Conservation (phyloP, 345 rosid species). For the Microthlaspi erraticum region DNA sequence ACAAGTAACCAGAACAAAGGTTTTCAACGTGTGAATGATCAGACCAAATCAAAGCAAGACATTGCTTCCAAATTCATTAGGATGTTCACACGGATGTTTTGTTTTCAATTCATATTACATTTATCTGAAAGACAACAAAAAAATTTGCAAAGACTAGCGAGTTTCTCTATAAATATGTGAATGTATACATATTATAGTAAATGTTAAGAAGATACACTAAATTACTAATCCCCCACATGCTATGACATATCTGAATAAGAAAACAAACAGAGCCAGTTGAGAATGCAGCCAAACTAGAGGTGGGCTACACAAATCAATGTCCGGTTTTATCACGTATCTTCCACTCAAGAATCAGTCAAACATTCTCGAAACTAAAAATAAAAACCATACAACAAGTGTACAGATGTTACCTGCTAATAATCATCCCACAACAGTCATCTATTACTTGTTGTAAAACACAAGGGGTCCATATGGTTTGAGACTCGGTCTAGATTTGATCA, state of each 20-base stretch:
- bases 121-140: constrained; percentile 9
- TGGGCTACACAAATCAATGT: constrained; percentile 48
- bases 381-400: constrained; percentile 3
- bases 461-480: constrained; percentile 40
- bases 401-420: not conserved
- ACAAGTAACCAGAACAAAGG: not conserved
- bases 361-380: constrained; percentile 31
- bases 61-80: constrained; percentile 6
- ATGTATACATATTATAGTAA: not conserved
- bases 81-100: constrained; percentile 35
- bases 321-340: constrained; percentile 39
- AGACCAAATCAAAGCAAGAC: constrained; percentile 32
- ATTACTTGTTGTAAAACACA: constrained; percentile 6
- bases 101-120: constrained; percentile 29
- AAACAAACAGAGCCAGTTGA: constrained; percentile 39
- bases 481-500: constrained; percentile 29
- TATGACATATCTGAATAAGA: constrained; percentile 30
- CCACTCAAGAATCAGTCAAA: constrained; percentile 45
- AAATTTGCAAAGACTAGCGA: constrained; percentile 10
- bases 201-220: not conserved
- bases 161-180: constrained; percentile 11
- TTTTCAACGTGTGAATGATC: constrained; percentile 6
- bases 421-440: not conserved
- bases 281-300: constrained; percentile 45
- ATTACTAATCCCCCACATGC: constrained; percentile 37